Evolutionary conservation across 768 basidiomycete genomes (phyloP).

Genomic region (Tremella mesenterica): DNA sequence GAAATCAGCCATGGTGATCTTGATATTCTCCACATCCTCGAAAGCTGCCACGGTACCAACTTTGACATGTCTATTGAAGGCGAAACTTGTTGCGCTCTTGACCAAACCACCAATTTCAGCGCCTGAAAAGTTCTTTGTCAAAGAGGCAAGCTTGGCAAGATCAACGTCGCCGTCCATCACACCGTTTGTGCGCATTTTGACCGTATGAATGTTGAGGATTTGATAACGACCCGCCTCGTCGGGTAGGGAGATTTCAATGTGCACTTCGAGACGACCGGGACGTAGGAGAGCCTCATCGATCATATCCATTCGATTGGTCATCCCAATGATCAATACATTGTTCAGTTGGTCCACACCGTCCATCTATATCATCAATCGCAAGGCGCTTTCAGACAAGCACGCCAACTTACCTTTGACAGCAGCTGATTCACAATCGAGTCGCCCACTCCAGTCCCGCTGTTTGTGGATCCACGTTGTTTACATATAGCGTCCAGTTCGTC

Average conservation of each 20-base stretch:
- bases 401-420: constrained; percentile 68
- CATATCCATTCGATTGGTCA: constrained; percentile 98
- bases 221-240: constrained; percentile 86
- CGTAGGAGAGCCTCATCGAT: constrained; percentile 96
- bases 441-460: constrained; percentile 89
- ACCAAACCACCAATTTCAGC: constrained; percentile 92
- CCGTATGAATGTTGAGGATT: constrained; percentile 89
- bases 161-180: constrained; percentile 87
- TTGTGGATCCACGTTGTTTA: constrained; percentile 92
- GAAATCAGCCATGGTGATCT: constrained; percentile 80
- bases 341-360: constrained; percentile 98
- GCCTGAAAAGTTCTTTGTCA: constrained; percentile 95
- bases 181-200: constrained; percentile 83
- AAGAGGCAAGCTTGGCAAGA: constrained; percentile 64
- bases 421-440: constrained; percentile 98
- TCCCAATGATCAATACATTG: constrained; percentile 98
- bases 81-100: constrained; percentile 97
- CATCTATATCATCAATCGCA: constrained; percentile 56
- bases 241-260: constrained; percentile 97
- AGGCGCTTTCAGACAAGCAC: neutral
- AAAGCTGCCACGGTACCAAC: constrained; percentile 96
- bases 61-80: constrained; percentile 95
- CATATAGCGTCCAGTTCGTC: constrained; percentile 98
- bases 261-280: constrained; percentile 95
- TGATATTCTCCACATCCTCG: constrained; percentile 85